Conservation (phyloP, 1,284 basidiomycete genomes). For the Microbotryomycetes sp. region DNA sequence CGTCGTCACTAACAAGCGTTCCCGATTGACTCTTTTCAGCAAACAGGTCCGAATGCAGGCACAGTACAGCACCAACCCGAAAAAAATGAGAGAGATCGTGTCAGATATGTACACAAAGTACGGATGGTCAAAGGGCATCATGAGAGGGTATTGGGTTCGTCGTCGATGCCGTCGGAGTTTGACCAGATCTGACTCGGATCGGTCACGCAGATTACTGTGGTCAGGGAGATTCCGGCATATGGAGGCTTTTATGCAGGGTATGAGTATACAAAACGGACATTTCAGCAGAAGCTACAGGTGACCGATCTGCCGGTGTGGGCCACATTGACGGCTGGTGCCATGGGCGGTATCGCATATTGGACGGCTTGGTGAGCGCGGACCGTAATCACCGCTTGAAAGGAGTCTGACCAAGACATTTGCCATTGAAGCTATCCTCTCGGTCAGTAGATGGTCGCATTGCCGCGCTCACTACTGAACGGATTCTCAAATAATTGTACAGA, state of each 20-base stretch:
- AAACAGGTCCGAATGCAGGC: conserved; percentile 97
- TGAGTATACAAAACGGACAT: conserved; percentile 76
- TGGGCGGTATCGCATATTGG: conserved; percentile 91
- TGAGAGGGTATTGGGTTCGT: conserved; percentile 90
- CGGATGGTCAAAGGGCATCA: conserved; percentile 78
- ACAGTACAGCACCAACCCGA: conserved; percentile 58
- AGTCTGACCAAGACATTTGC: not conserved
- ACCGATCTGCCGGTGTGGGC: conserved; percentile 76
- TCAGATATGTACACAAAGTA: conserved; percentile 75
- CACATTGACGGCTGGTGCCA: conserved; percentile 72
- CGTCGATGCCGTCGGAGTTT: not conserved
- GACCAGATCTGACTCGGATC: not conserved
- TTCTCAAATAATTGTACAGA: conserved; percentile 47
- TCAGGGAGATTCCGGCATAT: conserved; percentile 89
- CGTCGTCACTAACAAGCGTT: no score
- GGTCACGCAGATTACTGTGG: conserved; percentile 66
- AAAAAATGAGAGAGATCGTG: conserved; percentile 62
- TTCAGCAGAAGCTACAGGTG: conserved; percentile 55
- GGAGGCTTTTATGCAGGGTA: conserved; percentile 65
- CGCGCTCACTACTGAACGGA: not conserved
- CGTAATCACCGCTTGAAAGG: conserved; percentile 33
- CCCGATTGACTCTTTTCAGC: no score
- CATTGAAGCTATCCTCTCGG: conserved; percentile 25
- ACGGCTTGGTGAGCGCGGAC: conserved; percentile 81
- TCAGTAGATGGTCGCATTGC: no score